Evolutionary conservation across 2,329 filamentous ascomycete genomes (phyloP), one percentile per base, ranked within the genome.

Genomic region (Plenodomus lindquistii): DNA sequence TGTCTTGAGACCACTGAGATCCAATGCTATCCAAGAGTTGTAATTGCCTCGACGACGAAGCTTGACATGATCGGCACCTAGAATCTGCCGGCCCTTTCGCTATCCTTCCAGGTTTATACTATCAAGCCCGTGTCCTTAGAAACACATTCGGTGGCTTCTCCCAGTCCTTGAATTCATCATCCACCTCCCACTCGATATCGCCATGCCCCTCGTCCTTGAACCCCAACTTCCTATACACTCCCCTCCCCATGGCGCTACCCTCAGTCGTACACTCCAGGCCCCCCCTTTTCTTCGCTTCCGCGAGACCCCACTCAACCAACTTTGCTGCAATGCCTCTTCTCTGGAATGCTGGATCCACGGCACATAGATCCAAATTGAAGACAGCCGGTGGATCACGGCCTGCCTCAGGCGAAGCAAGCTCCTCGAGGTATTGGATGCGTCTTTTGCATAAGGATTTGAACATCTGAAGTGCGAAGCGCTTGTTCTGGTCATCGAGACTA

Each of bases 311-410:
- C 44, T 69, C 58, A 0, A 70, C 67, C 34, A 72, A 52, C 52
- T 67, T 72, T 7, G 54, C 57, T 9, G 70, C 69, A 48, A 73
- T 65, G 7, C 70, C 73, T 20, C 67, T 63, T 10, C 81, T 71
- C 59, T 85, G 82, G 46, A 78, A 82, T 0, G 60, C 68, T 1
- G 82, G 81, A 50, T 84, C 74, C 4, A 84, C 81, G 15, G 69
- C 77, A 46, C 67, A 70, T 16, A 69, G 52, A 29, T 69, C 67
- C 37, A 85, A 69, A 1, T 75, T 75, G 60, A 83, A 75, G 2
- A 79, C 69, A 0, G 81, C 75, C 0, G 81, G 79, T 2, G 69
- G 71, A 2, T 60, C 55, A 13, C 61, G 44, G 3, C 37, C 55
- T 18, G 52, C 54, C n/a, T 50, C 55, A 31, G 27, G 27, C 27